Evolutionary conservation across 495 filamentous ascomycete genomes (phyloP).

Genomic region (Massariosphaeria phaeospora): DNA sequence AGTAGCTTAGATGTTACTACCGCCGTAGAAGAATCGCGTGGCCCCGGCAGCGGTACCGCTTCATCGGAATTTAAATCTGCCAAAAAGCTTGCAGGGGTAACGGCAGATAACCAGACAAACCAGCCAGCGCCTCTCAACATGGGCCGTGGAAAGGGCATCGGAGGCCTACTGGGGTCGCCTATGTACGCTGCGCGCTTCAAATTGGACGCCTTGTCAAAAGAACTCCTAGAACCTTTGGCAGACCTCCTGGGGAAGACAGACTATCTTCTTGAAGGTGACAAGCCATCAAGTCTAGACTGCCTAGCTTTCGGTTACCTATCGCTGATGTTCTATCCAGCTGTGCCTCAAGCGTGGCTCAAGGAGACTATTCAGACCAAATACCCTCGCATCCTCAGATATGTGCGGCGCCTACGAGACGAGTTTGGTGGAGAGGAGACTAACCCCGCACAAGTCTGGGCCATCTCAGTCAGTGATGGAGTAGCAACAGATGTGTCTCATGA

Average conservation of each 20-base stretch:
- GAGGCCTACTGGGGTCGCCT: slow-evolving; percentile 34
- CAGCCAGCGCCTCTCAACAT: slow-evolving; percentile 32
- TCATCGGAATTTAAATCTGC: slow-evolving; percentile 26
- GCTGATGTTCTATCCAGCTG: slow-evolving; percentile 62
- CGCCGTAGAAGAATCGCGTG: background rate
- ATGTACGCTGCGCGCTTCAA: slow-evolving; percentile 54
- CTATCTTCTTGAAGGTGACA: slow-evolving; percentile 50
- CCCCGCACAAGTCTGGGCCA: slow-evolving; percentile 18
- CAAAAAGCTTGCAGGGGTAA: slow-evolving; percentile 29
- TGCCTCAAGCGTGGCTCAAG: slow-evolving; percentile 68
- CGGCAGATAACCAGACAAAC: slow-evolving; percentile 20
- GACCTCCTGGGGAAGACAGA: slow-evolving; percentile 55
- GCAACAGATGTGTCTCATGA: background rate
- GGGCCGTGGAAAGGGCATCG: slow-evolving; percentile 33
- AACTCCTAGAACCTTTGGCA: slow-evolving; percentile 64
- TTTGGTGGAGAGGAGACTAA: slow-evolving; percentile 17
- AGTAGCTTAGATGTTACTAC: slow-evolving; percentile 57
- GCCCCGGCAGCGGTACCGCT: slow-evolving; percentile 27
- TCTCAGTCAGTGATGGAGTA: background rate
- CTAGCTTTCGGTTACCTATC: slow-evolving; percentile 71
- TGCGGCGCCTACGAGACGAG: slow-evolving; percentile 23
- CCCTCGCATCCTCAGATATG: slow-evolving; percentile 50
- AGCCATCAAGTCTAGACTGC: slow-evolving; percentile 67
- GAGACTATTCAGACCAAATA: slow-evolving; percentile 57
- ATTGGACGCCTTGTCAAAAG: slow-evolving; percentile 61